These are phyloP conservation scores for Podaxis sp. DNA, from an alignment of 768 basidiomycete genomes.

Conservation along the genomic window DNA sequence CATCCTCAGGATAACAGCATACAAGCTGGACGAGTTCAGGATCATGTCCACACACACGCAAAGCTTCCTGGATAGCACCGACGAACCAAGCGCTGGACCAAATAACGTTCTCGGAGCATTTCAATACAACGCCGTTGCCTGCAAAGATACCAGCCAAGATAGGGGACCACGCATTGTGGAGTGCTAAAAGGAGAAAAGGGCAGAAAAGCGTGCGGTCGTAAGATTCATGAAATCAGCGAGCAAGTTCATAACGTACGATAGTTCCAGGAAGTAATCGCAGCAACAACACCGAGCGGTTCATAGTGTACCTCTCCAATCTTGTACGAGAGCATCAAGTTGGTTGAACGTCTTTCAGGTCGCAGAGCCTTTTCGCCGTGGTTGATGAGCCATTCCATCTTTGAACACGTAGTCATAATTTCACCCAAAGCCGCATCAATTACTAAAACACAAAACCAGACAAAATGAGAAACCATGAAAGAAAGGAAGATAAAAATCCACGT, in stretches of 20 bases:
- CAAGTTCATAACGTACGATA: slow-evolving; percentile 56
- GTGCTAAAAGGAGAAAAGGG: slow-evolving; percentile 45
- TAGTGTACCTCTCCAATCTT: slow-evolving; percentile 80
- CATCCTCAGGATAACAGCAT: slow-evolving; percentile 87
- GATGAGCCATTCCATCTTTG: slow-evolving; percentile 92
- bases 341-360: slow-evolving; percentile 66
- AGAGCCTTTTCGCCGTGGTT: slow-evolving; percentile 80
- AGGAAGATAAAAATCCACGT: slow-evolving; percentile 28
- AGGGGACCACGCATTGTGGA: slow-evolving; percentile 94
- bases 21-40: slow-evolving; percentile 89
- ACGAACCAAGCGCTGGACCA: slow-evolving; percentile 91
- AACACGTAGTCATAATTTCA: slow-evolving; percentile 92
- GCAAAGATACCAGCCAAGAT: slow-evolving; percentile 89
- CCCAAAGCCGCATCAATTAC: slow-evolving; percentile 94
- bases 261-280: slow-evolving; percentile 94
- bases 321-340: slow-evolving; percentile 69
- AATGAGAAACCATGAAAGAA: background rate
- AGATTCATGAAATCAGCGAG: slow-evolving; percentile 4
- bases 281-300: slow-evolving; percentile 91
- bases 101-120: slow-evolving; percentile 89
- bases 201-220: background rate
- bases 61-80: slow-evolving; percentile 70
- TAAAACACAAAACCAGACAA: slow-evolving; percentile 26
- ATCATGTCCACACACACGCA: slow-evolving; percentile 81
- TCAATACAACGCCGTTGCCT: slow-evolving; percentile 87